These are phyloP conservation scores for Tylopilus sp. DNA, from an alignment of 1,284 basidiomycete genomes.

Conservation along the genomic window DNA sequence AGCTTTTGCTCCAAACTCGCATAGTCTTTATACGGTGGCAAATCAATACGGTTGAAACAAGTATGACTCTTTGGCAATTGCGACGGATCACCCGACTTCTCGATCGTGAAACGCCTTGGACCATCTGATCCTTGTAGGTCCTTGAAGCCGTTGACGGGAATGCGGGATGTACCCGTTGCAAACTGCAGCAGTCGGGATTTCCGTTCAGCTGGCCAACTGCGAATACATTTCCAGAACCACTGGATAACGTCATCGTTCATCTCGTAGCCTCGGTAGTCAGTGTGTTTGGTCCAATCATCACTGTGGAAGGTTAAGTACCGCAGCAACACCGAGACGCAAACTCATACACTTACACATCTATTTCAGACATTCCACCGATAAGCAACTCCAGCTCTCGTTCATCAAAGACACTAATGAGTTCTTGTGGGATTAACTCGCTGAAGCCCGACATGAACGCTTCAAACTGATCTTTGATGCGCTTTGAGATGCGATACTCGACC, in stretches of 20 bases:
- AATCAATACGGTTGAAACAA: conserved; percentile 83
- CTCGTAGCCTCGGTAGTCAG: conserved; percentile 71
- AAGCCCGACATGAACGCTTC: conserved; percentile 95
- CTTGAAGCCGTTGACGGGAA: conserved; percentile 93
- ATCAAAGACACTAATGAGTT: conserved; percentile 92
- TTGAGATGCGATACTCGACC: conserved; percentile 89
- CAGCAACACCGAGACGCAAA: neutral
- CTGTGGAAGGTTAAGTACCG: conserved; percentile 32
- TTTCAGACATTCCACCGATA: conserved; percentile 96
- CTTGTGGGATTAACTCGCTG: conserved; percentile 92
- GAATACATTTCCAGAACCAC: conserved; percentile 97
- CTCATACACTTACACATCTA: conserved; percentile 66
- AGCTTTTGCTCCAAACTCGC: conserved; percentile 81
- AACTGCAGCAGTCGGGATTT: conserved; percentile 89
- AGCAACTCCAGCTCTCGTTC: conserved; percentile 90
- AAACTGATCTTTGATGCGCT: conserved; percentile 92
- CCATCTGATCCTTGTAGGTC: conserved; percentile 93
- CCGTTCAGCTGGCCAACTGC: conserved; percentile 89
- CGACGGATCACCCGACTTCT: conserved; percentile 85
- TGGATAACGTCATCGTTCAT: conserved; percentile 86
- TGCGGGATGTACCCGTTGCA: conserved; percentile 88
- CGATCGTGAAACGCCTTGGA: conserved; percentile 85
- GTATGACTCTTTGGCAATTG: conserved; percentile 83
- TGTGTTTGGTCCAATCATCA: conserved; percentile 76
- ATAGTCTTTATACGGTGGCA: conserved; percentile 84